Percentiles rank a stretch among this genome's conserved stretches.
phyloP scores from a whole-genome alignment of 2,329 filamentous ascomycete species.

The Ophiostoma piceae region DNA sequence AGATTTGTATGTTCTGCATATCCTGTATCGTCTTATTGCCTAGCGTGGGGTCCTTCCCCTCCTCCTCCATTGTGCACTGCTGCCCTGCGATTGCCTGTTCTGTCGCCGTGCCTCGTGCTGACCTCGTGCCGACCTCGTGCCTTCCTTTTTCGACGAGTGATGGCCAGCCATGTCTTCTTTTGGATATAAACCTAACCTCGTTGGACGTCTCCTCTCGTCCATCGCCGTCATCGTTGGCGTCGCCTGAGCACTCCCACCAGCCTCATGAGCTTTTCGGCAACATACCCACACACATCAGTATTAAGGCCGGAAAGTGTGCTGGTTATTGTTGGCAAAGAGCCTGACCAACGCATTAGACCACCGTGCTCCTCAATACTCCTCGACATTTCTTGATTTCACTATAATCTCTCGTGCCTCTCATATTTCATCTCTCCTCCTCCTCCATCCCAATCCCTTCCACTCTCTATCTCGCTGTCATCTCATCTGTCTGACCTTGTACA shows the following conservation, averaged over 20 bases:
- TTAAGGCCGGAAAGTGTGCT: neutral
- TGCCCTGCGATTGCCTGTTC: neutral
- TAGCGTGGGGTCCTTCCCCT: neutral
- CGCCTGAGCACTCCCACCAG: neutral
- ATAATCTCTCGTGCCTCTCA: neutral
- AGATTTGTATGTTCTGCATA: neutral
- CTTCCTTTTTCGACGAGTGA: neutral
- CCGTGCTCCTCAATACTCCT: neutral
- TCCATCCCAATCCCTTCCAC: too few species aligned
- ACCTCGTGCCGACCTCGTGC: neutral
- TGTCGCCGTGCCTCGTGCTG: constrained; percentile 1
- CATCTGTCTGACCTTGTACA: neutral
- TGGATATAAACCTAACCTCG: neutral
- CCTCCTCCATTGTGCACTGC: neutral
- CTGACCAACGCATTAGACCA: neutral
- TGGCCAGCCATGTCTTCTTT: neutral
- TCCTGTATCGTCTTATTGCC: neutral
- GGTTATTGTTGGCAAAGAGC: neutral
- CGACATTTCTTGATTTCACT: neutral
- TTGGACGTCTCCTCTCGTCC: neutral
- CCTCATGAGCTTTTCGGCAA: neutral
- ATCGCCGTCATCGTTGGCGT: neutral
- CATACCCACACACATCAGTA: neutral
- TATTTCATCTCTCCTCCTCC: neutral
- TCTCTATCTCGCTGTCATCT: neutral